These are phyloP conservation scores for Lablab purpureus DNA, from an alignment of 306 rosid species.

Conservation along the genomic window DNA sequence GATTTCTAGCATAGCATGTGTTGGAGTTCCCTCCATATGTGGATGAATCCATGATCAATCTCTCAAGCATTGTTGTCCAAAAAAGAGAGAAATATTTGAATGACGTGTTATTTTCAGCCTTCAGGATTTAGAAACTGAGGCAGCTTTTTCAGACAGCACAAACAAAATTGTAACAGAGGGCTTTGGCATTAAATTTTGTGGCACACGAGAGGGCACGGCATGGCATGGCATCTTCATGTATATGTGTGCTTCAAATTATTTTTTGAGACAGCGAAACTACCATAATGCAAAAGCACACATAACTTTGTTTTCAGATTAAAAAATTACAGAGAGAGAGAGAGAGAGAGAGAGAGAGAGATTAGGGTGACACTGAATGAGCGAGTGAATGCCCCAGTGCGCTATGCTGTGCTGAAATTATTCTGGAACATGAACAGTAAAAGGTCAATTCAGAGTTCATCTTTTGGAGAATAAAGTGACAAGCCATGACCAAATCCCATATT, in stretches of 20 bases:
- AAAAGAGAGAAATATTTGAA: slow-evolving; percentile 24
- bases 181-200: slow-evolving; percentile 33
- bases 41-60: slow-evolving; percentile 15
- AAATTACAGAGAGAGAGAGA: background rate
- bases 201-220: slow-evolving; percentile 15
- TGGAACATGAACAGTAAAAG: slow-evolving; percentile 41
- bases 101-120: slow-evolving; percentile 28
- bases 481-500: slow-evolving; percentile 46
- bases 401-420: slow-evolving; percentile 26
- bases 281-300: slow-evolving; percentile 28
- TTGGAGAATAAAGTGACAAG: slow-evolving; percentile 54
- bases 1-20: slow-evolving; percentile 40
- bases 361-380: background rate
- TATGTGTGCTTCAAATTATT: slow-evolving; percentile 31
- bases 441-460: slow-evolving; percentile 48
- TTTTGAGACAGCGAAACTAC: slow-evolving; percentile 23
- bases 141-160: slow-evolving; percentile 59
- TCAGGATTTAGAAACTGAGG: slow-evolving; percentile 26
- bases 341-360: background rate
- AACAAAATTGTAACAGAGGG: slow-evolving; percentile 50
- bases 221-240: slow-evolving; percentile 26
- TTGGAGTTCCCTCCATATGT: slow-evolving; percentile 19
- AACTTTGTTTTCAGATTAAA: background rate
- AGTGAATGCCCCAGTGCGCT: background rate
- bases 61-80: slow-evolving; percentile 11